These are phyloP conservation scores for Ceratobasidium sp. DNA, from an alignment of 1,284 basidiomycete genomes.

Conservation along the genomic window DNA sequence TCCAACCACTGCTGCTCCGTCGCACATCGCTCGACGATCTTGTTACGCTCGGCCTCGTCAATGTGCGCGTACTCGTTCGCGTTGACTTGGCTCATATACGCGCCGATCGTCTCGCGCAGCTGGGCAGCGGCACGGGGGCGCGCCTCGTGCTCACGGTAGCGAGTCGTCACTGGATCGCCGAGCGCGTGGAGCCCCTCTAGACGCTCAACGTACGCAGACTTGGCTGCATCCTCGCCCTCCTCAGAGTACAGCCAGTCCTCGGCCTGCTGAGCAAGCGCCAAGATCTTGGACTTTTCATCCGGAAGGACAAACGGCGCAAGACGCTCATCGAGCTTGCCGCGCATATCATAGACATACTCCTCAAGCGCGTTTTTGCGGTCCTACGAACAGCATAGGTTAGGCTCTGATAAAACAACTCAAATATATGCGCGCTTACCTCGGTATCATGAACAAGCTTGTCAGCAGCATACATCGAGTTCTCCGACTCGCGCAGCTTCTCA, in stretches of 20 bases:
- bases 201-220: constrained; percentile 85
- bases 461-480: constrained; percentile 84
- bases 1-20: constrained; percentile 93
- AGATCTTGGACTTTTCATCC: constrained; percentile 79
- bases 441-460: constrained; percentile 97
- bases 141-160: constrained; percentile 83
- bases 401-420: background rate
- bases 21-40: constrained; percentile 81
- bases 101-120: constrained; percentile 86
- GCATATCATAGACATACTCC: constrained; percentile 95
- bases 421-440: constrained; percentile 66
- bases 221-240: constrained; percentile 93
- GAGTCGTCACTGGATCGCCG: constrained; percentile 84
- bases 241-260: constrained; percentile 97
- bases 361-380: constrained; percentile 97
- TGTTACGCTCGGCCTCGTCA: constrained; percentile 84
- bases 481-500: constrained; percentile 77
- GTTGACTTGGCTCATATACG: constrained; percentile 82
- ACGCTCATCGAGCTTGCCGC: constrained; percentile 88
- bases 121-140: constrained; percentile 75
- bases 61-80: constrained; percentile 86
- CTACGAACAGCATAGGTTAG: constrained; percentile 55
- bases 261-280: constrained; percentile 73
- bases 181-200: constrained; percentile 83
- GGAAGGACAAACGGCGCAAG: constrained; percentile 78